Conservation (phyloP, 306 rosid genomes). For the Luffa aegyptiaca region DNA sequence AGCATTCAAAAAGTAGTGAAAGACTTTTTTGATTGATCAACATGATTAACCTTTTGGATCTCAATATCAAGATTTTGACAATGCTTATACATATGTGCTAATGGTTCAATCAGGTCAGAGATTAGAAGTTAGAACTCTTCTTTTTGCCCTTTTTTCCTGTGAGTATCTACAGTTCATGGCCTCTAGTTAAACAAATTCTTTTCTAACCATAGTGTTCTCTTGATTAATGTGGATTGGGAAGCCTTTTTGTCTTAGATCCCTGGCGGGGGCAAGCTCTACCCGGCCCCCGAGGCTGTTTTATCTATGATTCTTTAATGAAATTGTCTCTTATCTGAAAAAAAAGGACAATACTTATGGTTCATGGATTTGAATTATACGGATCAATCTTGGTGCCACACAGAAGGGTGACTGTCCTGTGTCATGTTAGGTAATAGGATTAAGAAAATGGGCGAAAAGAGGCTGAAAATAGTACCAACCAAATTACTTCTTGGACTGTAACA, state of each 20-base stretch:
- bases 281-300: neutral
- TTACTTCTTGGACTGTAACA: neutral
- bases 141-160: neutral
- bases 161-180: neutral
- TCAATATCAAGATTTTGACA: neutral
- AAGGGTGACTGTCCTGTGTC: neutral
- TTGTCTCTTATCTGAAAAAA: neutral
- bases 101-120: neutral
- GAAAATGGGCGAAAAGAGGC: neutral
- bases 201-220: neutral
- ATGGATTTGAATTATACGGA: neutral
- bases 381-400: conserved; percentile 3
- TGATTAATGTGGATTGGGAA: neutral
- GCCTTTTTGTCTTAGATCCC: neutral
- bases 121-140: neutral
- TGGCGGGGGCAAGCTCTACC: neutral
- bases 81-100: neutral
- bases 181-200: neutral
- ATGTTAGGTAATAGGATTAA: neutral
- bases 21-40: neutral
- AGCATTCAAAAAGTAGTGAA: neutral
- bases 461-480: conserved; percentile 2
- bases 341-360: neutral
- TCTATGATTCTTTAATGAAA: neutral
- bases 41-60: neutral